Evolutionary conservation across 2,329 filamentous ascomycete species (phyloP), one percentile per base, ranked within the genome.

Genomic region (Microdochium trichocladiopsis): DNA sequence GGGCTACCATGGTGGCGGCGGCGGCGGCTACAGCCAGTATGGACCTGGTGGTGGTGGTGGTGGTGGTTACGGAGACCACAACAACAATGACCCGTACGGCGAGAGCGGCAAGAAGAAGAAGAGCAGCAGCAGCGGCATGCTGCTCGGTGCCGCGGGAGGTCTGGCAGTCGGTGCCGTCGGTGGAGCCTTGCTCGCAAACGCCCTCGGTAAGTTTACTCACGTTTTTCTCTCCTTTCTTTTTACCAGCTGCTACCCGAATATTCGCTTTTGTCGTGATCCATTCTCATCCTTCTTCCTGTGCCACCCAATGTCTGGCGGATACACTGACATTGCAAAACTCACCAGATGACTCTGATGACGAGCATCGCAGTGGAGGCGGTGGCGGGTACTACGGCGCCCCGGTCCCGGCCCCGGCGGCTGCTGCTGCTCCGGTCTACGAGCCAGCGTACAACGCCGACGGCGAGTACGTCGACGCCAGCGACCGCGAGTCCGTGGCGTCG

Each of bases 61-160:
- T 49, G 50, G 36, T 22, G 55, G 55, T 3, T 56, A 56, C 11
- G 58, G 65, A 36, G 60, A 59, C 31, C 22, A 51, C 14, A 45
- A 51, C 3, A 55, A 45, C n/a, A 48, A n/a, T 36, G 18, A 45
- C 50, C 48, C 45, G 21, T 52, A 60, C 28, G 56, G 58, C 31
- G 64, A 28, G 56, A 68, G 57, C 3, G 61, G 68, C 22, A 52
- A 63, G 55, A 66, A 73, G 57, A 69, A 71, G 60, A 67, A 67
- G 41, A 73, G 74, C 53, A 72, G 74, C 51, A 77, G 72, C 57
- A 78, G 76, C 21, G 78, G 77, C 60, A 73, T 83, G 63, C 68
- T 85, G 47, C 72, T 82, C 22, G 82, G 75, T 45, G 83, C 79
- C 50, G 79, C 77, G 10, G 83, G 74, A 33, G 84, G 83, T 66